Base-by-base conservation (phyloP, 805 yeast genomes). In the Metschnikowia aberdeeniae region DNA sequence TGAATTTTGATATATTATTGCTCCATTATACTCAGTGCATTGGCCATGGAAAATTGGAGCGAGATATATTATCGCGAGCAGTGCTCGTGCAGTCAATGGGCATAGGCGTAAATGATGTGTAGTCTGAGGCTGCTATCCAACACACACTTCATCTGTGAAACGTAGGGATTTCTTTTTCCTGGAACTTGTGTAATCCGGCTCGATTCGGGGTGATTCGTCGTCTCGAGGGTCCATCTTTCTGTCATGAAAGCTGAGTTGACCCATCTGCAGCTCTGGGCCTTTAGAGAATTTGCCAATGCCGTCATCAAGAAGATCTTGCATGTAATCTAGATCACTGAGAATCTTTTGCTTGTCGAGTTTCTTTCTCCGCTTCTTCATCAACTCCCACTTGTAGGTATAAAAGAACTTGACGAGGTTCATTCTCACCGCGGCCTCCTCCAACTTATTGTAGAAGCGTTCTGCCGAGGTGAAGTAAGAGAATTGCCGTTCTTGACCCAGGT, bases 351-450 rank as follows among this genome's bases (percentile, higher is more conserved):
- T 39, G 14, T 39, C 36, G 3, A 32, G n/a, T 13, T 12, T 20
- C 24, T 32, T 39, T 14, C 29, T 30, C 13, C 42, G 29, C 17
- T 31, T 30, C 35, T 32, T 39, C 30, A 39, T 24, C 29, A 39
- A 42, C 34, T 49, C 48, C 31, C 51, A 35, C 17, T 47, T 37
- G 20, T 39, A 46, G 7, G 40, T 36, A 22, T 39, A 39, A 30
- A 39, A 40, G 35, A 46, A 47, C 22, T 38, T 37, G n/a, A 42
- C 42, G 22, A 51, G 32, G 32, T 53, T 53, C 55, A 51, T 46
- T 17, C 32, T 34, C 26, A 47, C 20, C 14, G 52, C 55, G 3
- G 44, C 37, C 34, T 44, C 50, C 32, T 47, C 56, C 36, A 40
- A 44, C 34, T 38, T 43, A 13, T 38, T 28, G 26, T 33, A 11